Evolutionary conservation across 257 asterid species (phyloP).

Genomic region (Linderniella brevidens): DNA sequence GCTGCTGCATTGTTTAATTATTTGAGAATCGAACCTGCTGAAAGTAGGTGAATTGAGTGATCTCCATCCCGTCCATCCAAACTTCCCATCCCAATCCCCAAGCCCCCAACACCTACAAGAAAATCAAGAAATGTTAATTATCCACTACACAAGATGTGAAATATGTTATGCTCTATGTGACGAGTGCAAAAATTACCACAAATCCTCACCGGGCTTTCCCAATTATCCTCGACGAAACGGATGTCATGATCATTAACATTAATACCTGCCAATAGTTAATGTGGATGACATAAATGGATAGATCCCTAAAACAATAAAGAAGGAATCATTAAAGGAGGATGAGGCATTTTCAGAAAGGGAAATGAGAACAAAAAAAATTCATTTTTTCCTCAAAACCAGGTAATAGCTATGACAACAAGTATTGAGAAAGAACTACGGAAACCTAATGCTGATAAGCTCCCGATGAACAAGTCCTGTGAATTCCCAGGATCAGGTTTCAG

Average conservation of each 20-base stretch:
- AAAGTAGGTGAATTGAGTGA: slow-evolving; percentile 95
- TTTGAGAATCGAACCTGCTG: slow-evolving; percentile 52
- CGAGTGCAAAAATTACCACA: slow-evolving; percentile 7
- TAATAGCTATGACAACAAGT: no score
- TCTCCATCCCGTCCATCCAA: slow-evolving; percentile 99
- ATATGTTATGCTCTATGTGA: slow-evolving; percentile 6
- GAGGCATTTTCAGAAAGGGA: no score
- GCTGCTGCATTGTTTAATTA: no score
- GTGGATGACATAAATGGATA: slow-evolving; percentile 6
- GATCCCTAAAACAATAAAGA: background rate
- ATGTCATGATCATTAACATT: slow-evolving; percentile 88
- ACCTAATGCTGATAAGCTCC: slow-evolving; percentile 98
- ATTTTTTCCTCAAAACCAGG: no score
- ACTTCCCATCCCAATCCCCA: slow-evolving; percentile 99
- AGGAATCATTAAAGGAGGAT: no score
- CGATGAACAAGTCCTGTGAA: slow-evolving; percentile 85
- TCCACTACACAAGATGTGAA: slow-evolving; percentile 2
- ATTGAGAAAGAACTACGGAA: background rate
- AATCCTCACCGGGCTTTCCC: slow-evolving; percentile 97
- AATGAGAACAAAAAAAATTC: no score
- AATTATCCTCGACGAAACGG: slow-evolving; percentile 99
- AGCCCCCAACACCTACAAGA: slow-evolving; percentile 89
- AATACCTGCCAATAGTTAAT: slow-evolving; percentile 36
- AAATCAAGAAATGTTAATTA: slow-evolving; percentile 2
- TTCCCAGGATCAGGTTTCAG: slow-evolving; percentile 99